These are phyloP conservation scores for Colletotrichum echinochloae DNA, from an alignment of 2,329 filamentous ascomycete genomes.

Conservation along the genomic window DNA sequence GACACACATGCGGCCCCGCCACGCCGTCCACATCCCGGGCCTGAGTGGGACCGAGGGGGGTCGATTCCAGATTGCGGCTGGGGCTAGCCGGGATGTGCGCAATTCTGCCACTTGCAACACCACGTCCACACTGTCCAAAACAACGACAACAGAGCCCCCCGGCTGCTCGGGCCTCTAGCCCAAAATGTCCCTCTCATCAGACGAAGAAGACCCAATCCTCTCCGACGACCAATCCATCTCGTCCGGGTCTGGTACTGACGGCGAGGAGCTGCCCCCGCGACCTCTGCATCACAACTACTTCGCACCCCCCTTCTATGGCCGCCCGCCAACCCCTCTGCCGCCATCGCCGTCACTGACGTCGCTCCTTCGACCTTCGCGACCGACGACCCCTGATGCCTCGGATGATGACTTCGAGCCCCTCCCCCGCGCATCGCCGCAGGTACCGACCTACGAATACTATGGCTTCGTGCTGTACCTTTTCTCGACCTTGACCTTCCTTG, in stretches of 20 bases:
- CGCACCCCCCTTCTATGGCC: conserved; percentile 93
- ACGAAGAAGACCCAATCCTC: conserved; percentile 41
- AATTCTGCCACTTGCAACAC: conserved; percentile 8
- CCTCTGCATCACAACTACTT: conserved; percentile 67
- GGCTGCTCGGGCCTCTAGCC: conserved; percentile 21
- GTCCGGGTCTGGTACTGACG: conserved; percentile 32
- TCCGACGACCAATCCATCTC: conserved; percentile 33
- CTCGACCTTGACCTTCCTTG: conserved; percentile 82
- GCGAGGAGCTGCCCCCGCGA: conserved; percentile 54
- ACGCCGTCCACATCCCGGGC: conserved; percentile 22
- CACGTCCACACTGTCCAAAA: not conserved
- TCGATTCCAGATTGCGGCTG: not conserved
- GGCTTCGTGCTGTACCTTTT: conserved; percentile 97
- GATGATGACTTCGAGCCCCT: conserved; percentile 86
- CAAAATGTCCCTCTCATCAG: conserved; percentile 40
- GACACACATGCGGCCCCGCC: conserved; percentile 13
- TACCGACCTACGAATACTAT: conserved; percentile 99
- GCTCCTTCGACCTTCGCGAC: conserved; percentile 88
- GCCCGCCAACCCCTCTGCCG: conserved; percentile 93
- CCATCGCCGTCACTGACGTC: conserved; percentile 94
- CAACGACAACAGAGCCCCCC: conserved; percentile 8
- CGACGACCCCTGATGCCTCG: conserved; percentile 91
- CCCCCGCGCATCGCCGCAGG: conserved; percentile 87
- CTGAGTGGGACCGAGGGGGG: conserved; percentile 14
- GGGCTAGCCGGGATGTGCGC: conserved; percentile 10